These are phyloP conservation scores for Rhizoclosmatium globosum DNA, from an alignment of 192 early-diverging fungal species.

Conservation along the genomic window DNA sequence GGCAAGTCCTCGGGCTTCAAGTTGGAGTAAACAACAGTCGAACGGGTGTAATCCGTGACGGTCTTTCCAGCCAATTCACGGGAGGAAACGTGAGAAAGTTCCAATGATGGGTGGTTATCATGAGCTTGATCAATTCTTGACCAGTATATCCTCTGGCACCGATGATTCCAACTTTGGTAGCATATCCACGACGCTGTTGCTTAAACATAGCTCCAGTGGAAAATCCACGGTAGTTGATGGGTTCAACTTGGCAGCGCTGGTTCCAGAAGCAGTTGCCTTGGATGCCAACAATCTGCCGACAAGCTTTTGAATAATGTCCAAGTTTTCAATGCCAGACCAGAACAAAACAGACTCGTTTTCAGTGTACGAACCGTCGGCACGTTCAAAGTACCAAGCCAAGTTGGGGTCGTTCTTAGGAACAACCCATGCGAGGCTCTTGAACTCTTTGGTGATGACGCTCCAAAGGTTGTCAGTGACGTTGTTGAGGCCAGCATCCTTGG, in stretches of 20 bases:
- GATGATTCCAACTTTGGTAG: conserved; percentile 83
- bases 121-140: conserved; percentile 89
- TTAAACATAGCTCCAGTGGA: conserved; percentile 50
- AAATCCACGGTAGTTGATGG: conserved; percentile 57
- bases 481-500: conserved; percentile 86
- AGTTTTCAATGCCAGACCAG: conserved; percentile 91
- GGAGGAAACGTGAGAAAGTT: conserved; percentile 90
- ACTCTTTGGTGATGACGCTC: conserved; percentile 87
- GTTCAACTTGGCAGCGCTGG: conserved; percentile 12
- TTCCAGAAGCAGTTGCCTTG: conserved; percentile 41
- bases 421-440: conserved; percentile 83
- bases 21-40: conserved; percentile 78
- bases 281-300: conserved; percentile 56
- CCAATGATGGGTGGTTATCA: conserved; percentile 87
- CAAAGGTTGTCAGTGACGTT: conserved; percentile 98
- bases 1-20: conserved; percentile 75
- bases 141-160: conserved; percentile 98
- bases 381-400: conserved; percentile 96
- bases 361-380: conserved; percentile 88
- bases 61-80: conserved; percentile 92
- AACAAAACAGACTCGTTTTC: conserved; percentile 82
- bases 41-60: conserved; percentile 79
- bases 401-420: conserved; percentile 78
- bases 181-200: conserved; percentile 66
- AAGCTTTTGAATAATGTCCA: conserved; percentile 76